phyloP scores from a whole-genome alignment of 2,329 filamentous ascomycete species.

The Monilinia fructicola region DNA sequence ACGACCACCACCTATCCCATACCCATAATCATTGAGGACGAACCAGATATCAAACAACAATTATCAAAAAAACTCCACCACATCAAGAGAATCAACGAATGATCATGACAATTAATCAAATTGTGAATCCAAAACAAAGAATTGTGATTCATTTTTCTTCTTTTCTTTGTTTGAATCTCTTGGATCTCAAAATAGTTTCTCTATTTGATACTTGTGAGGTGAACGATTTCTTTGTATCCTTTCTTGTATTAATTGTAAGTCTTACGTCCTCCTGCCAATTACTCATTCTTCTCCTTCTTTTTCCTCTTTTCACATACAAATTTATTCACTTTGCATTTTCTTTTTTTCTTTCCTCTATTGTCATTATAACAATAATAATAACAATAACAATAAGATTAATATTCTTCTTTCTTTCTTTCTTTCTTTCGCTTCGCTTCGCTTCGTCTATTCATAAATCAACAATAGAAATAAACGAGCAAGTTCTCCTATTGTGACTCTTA shows the following conservation, averaged over 20 bases:
- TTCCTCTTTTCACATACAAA: neutral
- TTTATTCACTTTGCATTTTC: constrained; percentile 11
- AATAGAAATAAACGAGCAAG: constrained; percentile 20
- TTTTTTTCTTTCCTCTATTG: constrained; percentile 7
- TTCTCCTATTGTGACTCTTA: constrained; percentile 21
- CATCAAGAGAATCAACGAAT: neutral
- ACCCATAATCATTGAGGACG: neutral
- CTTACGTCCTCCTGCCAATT: neutral
- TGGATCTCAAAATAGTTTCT: constrained; percentile 16
- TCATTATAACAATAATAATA: constrained; percentile 4
- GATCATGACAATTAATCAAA: neutral
- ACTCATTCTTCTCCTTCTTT: neutral
- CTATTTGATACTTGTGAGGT: neutral
- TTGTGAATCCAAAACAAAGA: constrained; percentile 15
- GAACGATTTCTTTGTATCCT: neutral
- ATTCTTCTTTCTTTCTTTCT: no score
- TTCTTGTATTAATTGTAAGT: constrained; percentile 13
- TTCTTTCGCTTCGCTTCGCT: neutral
- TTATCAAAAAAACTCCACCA: neutral
- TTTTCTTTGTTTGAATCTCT: neutral
- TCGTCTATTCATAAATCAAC: neutral
- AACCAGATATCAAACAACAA: constrained; percentile 2
- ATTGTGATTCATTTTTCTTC: neutral
- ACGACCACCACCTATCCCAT: neutral
- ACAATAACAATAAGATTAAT: neutral